These are phyloP conservation scores for Peronosclerospora sorghi DNA, from an alignment of 352 stramenopile species.

Conservation along the genomic window DNA sequence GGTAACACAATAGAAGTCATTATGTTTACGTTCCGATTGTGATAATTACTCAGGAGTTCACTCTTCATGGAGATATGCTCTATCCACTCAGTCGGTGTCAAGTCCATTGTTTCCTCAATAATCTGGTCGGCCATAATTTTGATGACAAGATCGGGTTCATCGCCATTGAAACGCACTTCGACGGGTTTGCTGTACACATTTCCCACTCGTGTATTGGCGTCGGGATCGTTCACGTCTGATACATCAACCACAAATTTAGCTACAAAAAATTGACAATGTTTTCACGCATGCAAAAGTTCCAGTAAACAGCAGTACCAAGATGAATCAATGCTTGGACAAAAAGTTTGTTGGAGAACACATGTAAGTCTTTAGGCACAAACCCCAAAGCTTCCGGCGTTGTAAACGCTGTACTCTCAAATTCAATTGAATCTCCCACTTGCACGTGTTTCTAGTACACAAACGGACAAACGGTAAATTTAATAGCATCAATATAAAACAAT, in stretches of 20 bases:
- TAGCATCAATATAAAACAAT: neutral
- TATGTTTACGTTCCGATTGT: conserved; percentile 57
- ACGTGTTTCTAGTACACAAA: conserved; percentile 44
- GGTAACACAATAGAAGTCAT: conserved; percentile 53
- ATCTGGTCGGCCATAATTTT: conserved; percentile 40
- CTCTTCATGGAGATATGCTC: conserved; percentile 63
- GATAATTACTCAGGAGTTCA: conserved; percentile 51
- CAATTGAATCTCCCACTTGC: conserved; percentile 36
- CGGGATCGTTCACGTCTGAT: conserved; percentile 54
- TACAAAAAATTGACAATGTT: no score
- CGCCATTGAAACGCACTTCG: conserved; percentile 22
- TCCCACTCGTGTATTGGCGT: conserved; percentile 45
- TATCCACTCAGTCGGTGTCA: conserved; percentile 41
- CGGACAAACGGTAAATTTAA: neutral
- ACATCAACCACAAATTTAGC: neutral
- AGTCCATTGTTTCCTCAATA: conserved; percentile 32
- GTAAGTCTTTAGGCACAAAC: conserved; percentile 49
- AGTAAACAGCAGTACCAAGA: conserved; percentile 23
- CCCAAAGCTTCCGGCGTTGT: conserved; percentile 41
- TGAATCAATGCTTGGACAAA: conserved; percentile 61
- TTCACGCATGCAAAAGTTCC: no score
- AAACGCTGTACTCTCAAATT: conserved; percentile 57
- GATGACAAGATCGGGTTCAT: conserved; percentile 22
- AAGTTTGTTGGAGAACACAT: conserved; percentile 29
- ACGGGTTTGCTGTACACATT: conserved; percentile 55